Conservation (phyloP, 176 grass and related monocot genomes). For the Panicum miliaceum region DNA sequence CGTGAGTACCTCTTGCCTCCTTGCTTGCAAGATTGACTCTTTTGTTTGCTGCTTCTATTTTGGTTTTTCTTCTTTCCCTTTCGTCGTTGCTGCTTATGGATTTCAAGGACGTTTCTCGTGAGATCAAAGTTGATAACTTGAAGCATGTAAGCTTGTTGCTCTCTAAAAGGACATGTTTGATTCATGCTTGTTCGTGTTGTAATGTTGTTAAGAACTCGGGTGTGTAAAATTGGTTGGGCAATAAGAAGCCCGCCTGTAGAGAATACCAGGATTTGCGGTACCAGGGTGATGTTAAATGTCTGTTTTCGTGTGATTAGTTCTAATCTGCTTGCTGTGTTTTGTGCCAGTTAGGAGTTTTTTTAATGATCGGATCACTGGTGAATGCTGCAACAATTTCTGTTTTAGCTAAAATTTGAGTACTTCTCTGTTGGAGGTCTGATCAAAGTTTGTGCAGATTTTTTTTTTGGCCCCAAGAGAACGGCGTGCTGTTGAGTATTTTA, state of each 20-base stretch:
- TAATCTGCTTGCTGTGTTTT: too few species aligned
- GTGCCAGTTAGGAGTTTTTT: neutral
- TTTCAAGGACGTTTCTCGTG: neutral
- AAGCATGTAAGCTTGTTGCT: neutral
- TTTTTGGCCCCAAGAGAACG: neutral
- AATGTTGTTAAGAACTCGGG: neutral
- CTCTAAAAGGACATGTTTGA: neutral
- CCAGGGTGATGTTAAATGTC: slow-evolving; percentile 11
- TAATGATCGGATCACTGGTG: neutral
- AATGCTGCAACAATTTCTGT: neutral
- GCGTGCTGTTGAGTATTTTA: neutral
- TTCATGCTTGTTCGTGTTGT: slow-evolving; percentile 1
- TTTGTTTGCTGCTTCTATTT: neutral
- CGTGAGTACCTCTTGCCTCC: slow-evolving; percentile 46
- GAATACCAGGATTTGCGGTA: neutral
- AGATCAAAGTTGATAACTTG: neutral
- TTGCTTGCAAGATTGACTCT: slow-evolving; percentile 11
- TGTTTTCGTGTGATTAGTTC: too few species aligned
- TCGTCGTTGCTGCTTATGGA: neutral
- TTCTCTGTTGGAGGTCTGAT: neutral
- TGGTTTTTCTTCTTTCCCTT: neutral
- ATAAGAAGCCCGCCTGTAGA: slow-evolving; percentile 3
- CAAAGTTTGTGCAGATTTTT: neutral
- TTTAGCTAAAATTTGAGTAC: neutral
- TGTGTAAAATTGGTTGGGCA: neutral